Evolutionary conservation across 1,139 yeast genomes (phyloP), one percentile per base, ranked within the genome.

Genomic region (Yamadazyma membranifaciens): DNA sequence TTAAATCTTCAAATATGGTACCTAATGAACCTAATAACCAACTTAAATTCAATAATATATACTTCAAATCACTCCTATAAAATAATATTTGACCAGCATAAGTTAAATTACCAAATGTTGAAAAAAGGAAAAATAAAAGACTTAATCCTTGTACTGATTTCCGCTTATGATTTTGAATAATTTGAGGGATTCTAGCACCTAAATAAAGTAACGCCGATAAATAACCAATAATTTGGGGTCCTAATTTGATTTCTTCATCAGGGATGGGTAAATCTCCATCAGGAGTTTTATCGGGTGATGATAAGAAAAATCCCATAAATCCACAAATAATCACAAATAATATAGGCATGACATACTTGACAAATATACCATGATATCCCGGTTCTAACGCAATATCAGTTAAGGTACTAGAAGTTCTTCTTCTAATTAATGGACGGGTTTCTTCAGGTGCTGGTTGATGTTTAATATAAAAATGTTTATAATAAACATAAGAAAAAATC

Each of bases 181-280:
- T 86, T 60, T 86, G 95, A 1, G 95, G 95, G 41, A 86, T 73
- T 46, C 95, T 68, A 2, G 95, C 94, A 7, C 87, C 83, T 49
- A 86, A 69, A 57, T 86, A 86, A 40, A 86, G 67, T 1, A 69
- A 49, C 0, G 95, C 94, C 3, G 89, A 81, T 4, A 78, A 51
- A 60, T 86, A 87, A 6, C 95, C 95, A 49, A 83, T 67, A 4
- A 83, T 51, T 57, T 83, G 88, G 2, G 94, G 85, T 1, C 86
- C 86, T 31, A 75, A 43, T n/a, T 58, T 54, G 36, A 78, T 65
- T 31, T 13, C 20, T 9, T 37, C 42, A 31, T 27, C 27, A 16
- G 13, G 11, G 2, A 40, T 43, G 3, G 25, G 26, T 11, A 9
- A 12, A 13, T 32, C 34, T 10, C 50, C 40, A 13, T 44, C 46